A percentile compares a stretch with the other conserved stretches of the same genome.
Evolutionary conservation across 23 red algal genomes (phyloP).

Genomic region (Cyanidiococcus yangmingshanensis): DNA sequence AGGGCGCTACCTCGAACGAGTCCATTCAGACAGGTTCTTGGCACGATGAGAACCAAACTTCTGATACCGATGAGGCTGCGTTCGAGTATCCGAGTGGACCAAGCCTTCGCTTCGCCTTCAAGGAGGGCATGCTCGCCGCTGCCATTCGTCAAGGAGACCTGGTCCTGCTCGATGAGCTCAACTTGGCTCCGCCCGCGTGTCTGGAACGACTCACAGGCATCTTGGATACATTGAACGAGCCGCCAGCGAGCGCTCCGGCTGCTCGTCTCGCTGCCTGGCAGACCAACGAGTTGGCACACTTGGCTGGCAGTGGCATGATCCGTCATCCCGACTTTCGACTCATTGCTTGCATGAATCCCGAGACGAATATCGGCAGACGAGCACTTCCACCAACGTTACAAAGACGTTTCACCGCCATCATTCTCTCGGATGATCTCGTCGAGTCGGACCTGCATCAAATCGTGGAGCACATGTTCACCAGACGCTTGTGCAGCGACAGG

Average conservation of each 20-base stretch:
- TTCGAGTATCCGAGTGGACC: neutral
- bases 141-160: conserved; percentile 74
- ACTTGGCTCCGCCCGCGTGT: conserved; percentile 77
- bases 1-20: neutral
- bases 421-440: conserved; percentile 34
- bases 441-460: conserved; percentile 42
- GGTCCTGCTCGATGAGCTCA: conserved; percentile 94
- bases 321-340: conserved; percentile 56
- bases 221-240: conserved; percentile 6
- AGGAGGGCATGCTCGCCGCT: conserved; percentile 51
- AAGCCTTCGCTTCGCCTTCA: conserved; percentile 44
- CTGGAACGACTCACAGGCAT: conserved; percentile 69
- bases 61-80: neutral
- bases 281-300: neutral
- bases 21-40: too few relatives aligned
- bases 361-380: conserved; percentile 63
- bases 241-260: neutral
- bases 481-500: neutral
- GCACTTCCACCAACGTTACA: conserved; percentile 50
- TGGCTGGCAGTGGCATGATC: neutral
- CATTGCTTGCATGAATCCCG: conserved; percentile 88
- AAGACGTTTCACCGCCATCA: conserved; percentile 63
- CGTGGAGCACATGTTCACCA: conserved; percentile 22
- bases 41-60: neutral
- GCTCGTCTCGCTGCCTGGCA: neutral